These are phyloP conservation scores for Trypanosoma lewisi DNA, from an alignment of 208 protist genomes.

Conservation along the genomic window DNA sequence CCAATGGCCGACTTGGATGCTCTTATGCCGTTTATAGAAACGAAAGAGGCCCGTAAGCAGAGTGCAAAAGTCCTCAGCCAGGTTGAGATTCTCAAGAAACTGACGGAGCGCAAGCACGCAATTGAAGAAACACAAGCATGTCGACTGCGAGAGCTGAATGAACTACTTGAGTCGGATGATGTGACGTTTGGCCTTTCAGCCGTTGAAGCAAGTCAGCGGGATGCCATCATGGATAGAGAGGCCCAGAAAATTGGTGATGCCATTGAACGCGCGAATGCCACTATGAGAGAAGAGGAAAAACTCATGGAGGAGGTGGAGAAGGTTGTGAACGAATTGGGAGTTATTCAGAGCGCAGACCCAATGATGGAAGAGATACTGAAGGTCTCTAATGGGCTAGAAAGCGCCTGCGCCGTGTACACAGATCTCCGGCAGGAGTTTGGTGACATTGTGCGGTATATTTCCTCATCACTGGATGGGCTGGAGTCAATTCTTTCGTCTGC, in stretches of 20 bases:
- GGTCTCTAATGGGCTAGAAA: constrained; percentile 72
- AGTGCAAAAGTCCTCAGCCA: constrained; percentile 49
- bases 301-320: constrained; percentile 47
- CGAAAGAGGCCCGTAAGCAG: constrained; percentile 61
- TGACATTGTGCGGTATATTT: constrained; percentile 41
- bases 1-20: constrained; percentile 69
- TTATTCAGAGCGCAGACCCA: constrained; percentile 75
- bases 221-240: constrained; percentile 45
- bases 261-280: constrained; percentile 55
- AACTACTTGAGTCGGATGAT: constrained; percentile 71
- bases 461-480: constrained; percentile 50
- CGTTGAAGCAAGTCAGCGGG: constrained; percentile 48
- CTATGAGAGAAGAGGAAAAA: constrained; percentile 35
- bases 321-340: constrained; percentile 46
- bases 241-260: constrained; percentile 55
- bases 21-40: constrained; percentile 80
- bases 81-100: constrained; percentile 47
- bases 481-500: constrained; percentile 45
- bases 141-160: constrained; percentile 41
- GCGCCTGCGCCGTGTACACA: constrained; percentile 50
- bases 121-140: constrained; percentile 39
- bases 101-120: constrained; percentile 39
- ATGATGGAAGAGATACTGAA: constrained; percentile 65
- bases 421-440: constrained; percentile 51
- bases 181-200: constrained; percentile 66